Percentiles rank a stretch among this genome's conserved stretches.
Evolutionary conservation across 1,139 yeast genomes (phyloP).

Genomic region (Yamadazyma diospyri): DNA sequence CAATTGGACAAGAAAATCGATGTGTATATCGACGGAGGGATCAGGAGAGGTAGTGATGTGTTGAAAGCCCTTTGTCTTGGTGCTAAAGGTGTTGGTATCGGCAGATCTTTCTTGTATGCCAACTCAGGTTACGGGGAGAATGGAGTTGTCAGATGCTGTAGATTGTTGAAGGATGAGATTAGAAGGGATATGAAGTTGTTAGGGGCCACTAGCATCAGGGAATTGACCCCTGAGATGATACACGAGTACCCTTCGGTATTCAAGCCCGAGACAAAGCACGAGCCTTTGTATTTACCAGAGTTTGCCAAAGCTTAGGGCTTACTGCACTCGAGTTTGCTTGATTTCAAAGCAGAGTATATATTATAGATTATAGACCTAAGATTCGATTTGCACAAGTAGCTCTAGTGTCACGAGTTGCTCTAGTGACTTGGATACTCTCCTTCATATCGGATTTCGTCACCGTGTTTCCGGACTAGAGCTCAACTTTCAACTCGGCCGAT

Average conservation of each 20-base stretch:
- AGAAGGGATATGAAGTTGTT: conserved; percentile 45
- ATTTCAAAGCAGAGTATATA: no score
- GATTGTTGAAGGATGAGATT: conserved; percentile 44
- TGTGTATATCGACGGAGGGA: conserved; percentile 52
- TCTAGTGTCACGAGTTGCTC: no score
- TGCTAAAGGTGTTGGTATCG: conserved; percentile 53
- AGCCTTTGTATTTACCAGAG: conserved; percentile 15
- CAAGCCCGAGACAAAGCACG: conserved; percentile 9
- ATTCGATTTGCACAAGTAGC: no score
- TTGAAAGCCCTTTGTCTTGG: conserved; percentile 54
- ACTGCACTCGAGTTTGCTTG: no score
- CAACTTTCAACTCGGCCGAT: conserved; percentile 9
- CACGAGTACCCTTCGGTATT: conserved; percentile 14
- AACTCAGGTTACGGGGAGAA: conserved; percentile 48
- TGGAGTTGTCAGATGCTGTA: conserved; percentile 44
- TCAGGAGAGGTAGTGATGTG: conserved; percentile 51
- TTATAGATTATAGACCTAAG: no score
- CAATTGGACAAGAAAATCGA: conserved; percentile 36
- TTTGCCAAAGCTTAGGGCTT: conserved; percentile 9
- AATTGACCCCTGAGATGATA: conserved; percentile 26
- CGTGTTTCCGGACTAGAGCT: no score
- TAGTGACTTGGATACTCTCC: no score
- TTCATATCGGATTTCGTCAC: no score
- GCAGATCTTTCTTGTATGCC: conserved; percentile 46
- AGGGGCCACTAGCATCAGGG: conserved; percentile 35